phyloP scores from a whole-genome alignment of 768 basidiomycete species.

The Trametes cubensis region DNA sequence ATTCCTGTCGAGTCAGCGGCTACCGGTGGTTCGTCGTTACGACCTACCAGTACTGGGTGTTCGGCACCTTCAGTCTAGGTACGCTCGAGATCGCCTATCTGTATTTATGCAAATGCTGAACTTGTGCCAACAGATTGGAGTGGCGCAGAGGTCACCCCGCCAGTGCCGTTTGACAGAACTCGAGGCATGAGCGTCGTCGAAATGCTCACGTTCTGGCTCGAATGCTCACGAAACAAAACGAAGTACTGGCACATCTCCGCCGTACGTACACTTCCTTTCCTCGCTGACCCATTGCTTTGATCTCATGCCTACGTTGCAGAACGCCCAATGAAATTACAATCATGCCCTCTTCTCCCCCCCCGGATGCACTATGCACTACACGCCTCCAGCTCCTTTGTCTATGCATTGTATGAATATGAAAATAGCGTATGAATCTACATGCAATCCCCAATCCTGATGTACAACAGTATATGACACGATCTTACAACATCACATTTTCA shows the following conservation, averaged over 20 bases:
- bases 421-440: no score
- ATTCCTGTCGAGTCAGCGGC: slow-evolving; percentile 8
- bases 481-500: background rate
- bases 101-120: background rate
- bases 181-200: slow-evolving; percentile 11
- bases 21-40: slow-evolving; percentile 22
- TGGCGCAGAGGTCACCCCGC: background rate
- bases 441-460: no score
- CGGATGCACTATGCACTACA: no score
- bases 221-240: slow-evolving; percentile 3
- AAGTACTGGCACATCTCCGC: slow-evolving; percentile 11
- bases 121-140: slow-evolving; percentile 7
- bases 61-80: slow-evolving; percentile 21
- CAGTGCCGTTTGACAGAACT: slow-evolving; percentile 11
- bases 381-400: no score
- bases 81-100: background rate
- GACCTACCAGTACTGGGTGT: slow-evolving; percentile 19
- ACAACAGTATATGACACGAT: no score
- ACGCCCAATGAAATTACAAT: background rate
- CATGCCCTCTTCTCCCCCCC: no score
- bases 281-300: slow-evolving; percentile 28
- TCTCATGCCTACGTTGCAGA: slow-evolving; percentile 17
- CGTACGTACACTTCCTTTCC: background rate
- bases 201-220: slow-evolving; percentile 19
- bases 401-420: no score